Percentiles rank a stretch among this genome's conserved stretches.
These are phyloP conservation scores for Cucurbita maxima DNA, from an alignment of 306 rosid genomes.

Conservation along the genomic window DNA sequence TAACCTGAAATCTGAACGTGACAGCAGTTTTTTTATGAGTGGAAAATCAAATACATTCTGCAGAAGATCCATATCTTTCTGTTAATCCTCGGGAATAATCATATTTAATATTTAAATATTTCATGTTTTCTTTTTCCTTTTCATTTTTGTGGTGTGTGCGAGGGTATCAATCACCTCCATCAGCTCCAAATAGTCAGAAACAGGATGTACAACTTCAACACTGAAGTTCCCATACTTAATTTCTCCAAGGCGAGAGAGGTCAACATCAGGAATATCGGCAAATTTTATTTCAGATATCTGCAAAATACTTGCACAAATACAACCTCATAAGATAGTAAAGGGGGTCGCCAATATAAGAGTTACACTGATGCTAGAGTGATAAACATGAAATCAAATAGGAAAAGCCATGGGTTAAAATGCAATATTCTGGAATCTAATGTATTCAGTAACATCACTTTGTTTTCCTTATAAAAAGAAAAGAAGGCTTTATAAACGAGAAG, in stretches of 20 bases:
- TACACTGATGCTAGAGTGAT: background rate
- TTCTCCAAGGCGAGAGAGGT: slow-evolving; percentile 61
- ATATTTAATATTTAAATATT: slow-evolving; percentile 4
- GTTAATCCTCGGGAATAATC: slow-evolving; percentile 12
- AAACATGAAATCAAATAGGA: background rate
- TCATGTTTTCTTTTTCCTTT: slow-evolving; percentile 6
- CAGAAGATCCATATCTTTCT: slow-evolving; percentile 21
- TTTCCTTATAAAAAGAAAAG: background rate
- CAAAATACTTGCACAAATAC: slow-evolving; percentile 11
- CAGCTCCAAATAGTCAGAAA: slow-evolving; percentile 82
- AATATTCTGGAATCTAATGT: background rate
- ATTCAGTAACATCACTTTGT: background rate
- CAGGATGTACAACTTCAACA: slow-evolving; percentile 87
- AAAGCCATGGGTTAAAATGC: background rate
- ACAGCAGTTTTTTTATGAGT: slow-evolving; percentile 62
- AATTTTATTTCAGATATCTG: slow-evolving; percentile 77
- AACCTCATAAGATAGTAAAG: background rate
- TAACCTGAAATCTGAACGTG: slow-evolving; percentile 74
- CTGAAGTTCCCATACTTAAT: slow-evolving; percentile 56
- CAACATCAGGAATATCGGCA: slow-evolving; percentile 82
- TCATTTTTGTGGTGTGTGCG: background rate
- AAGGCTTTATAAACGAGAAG: background rate
- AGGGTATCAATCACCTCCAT: slow-evolving; percentile 43
- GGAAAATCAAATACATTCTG: slow-evolving; percentile 81
- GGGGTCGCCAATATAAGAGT: background rate